Conservation (phyloP, 2,329 filamentous ascomycete genomes). For the Botrytis pseudocinerea region DNA sequence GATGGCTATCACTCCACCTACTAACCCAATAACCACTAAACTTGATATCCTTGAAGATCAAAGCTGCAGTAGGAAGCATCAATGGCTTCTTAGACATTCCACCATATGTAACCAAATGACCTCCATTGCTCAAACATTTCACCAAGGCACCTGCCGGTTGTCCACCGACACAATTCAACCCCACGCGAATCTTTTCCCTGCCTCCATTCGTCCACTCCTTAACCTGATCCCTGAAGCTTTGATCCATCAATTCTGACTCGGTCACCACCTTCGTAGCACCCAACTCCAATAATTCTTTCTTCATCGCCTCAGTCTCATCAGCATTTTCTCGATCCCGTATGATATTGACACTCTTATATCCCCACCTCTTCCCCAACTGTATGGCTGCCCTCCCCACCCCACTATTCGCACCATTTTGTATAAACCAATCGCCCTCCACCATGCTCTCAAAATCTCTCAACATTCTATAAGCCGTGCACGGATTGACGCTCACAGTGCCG, state of each 20-base stretch:
- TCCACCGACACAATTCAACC: conserved; percentile 91
- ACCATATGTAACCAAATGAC: conserved; percentile 87
- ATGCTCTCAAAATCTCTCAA: conserved; percentile 72
- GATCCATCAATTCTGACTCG: conserved; percentile 50
- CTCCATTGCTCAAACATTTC: conserved; percentile 67
- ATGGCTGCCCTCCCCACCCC: conserved; percentile 91
- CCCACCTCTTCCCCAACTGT: conserved; percentile 83
- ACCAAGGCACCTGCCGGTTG: conserved; percentile 78
- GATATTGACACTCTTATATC: conserved; percentile 86
- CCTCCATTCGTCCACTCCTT: conserved; percentile 67
- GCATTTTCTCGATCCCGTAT: conserved; percentile 69
- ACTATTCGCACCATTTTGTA: conserved; percentile 95
- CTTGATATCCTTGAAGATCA: conserved; percentile 90
- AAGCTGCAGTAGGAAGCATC: conserved; percentile 72
- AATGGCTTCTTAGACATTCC: conserved; percentile 92
- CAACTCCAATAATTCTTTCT: conserved; percentile 58
- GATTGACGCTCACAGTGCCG: conserved; percentile 88
- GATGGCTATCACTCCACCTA: conserved; percentile 77
- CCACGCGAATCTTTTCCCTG: conserved; percentile 71
- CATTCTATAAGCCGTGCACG: conserved; percentile 92
- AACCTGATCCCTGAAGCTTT: conserved; percentile 49
- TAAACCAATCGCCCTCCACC: conserved; percentile 82
- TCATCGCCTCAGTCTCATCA: conserved; percentile 65
- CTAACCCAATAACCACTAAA: conserved; percentile 97
- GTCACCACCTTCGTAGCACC: conserved; percentile 56